Evolutionary conservation across 2,329 filamentous ascomycete genomes (phyloP).

Genomic region (Alternaria hordeiaustralica): DNA sequence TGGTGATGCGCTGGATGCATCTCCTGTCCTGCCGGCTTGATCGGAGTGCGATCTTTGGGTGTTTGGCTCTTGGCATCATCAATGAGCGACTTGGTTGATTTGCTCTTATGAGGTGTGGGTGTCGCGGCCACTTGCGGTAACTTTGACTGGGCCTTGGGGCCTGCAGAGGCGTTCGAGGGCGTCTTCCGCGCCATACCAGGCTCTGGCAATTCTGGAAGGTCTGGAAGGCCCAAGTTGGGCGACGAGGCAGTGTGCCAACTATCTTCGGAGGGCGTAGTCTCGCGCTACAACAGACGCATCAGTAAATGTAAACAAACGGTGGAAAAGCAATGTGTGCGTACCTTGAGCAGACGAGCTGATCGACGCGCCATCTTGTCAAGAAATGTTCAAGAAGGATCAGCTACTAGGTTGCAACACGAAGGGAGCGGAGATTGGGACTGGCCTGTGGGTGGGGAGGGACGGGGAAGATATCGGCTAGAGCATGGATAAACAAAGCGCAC

Average conservation of each 20-base stretch:
- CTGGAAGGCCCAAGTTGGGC: constrained; percentile 28
- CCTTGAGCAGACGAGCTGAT: constrained; percentile 47
- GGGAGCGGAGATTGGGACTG: constrained; percentile 28
- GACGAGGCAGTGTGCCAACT: constrained; percentile 41
- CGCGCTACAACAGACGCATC: constrained; percentile 31
- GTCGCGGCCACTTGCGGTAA: constrained; percentile 31
- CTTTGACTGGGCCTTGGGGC: constrained; percentile 28
- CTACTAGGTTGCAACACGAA: constrained; percentile 3
- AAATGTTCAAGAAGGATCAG: constrained; percentile 10
- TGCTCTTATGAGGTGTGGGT: constrained; percentile 57
- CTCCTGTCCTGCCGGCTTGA: constrained; percentile 76
- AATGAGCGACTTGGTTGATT: constrained; percentile 29
- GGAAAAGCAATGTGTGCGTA: constrained; percentile 16
- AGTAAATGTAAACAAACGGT: constrained; percentile 40
- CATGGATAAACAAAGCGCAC: constrained; percentile 29
- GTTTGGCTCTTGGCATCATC: constrained; percentile 37
- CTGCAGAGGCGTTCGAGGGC: constrained; percentile 28
- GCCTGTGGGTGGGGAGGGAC: constrained; percentile 33
- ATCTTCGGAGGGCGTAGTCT: constrained; percentile 31
- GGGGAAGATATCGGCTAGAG: constrained; percentile 20
- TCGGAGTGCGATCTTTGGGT: constrained; percentile 68
- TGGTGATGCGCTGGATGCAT: constrained; percentile 92
- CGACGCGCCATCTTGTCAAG: constrained; percentile 43
- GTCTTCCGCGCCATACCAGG: constrained; percentile 25
- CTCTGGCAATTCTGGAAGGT: constrained; percentile 27